Percentiles rank a stretch among this genome's conserved stretches.
These are phyloP conservation scores for Hysterium pulicare DNA, from an alignment of 2,329 filamentous ascomycete genomes.

Conservation along the genomic window DNA sequence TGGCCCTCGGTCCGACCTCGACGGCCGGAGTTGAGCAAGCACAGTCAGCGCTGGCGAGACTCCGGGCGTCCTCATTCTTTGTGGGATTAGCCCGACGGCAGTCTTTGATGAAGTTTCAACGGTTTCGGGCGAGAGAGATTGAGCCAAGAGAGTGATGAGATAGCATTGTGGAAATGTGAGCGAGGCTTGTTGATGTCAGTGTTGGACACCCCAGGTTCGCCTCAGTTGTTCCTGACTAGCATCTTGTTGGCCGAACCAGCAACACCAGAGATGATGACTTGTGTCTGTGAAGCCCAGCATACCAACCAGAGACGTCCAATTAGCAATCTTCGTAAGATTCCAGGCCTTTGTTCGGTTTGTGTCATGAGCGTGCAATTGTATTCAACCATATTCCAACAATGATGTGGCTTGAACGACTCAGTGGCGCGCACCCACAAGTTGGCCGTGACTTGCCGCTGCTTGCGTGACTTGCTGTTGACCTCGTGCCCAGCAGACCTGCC, in stretches of 20 bases:
- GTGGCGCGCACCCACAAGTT: not conserved
- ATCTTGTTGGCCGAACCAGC: no score
- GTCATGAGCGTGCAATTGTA: no score
- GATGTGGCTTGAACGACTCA: not conserved
- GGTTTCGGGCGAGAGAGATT: not conserved
- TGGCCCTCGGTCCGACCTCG: conserved; percentile 12
- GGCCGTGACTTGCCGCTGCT: conserved; percentile 1
- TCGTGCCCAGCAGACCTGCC: conserved; percentile 1
- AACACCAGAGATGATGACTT: no score
- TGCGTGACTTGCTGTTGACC: conserved; percentile 2
- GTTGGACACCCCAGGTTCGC: no score
- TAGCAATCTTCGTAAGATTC: no score
- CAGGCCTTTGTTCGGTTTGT: no score
- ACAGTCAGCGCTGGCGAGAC: conserved; percentile 2
- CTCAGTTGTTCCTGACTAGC: no score
- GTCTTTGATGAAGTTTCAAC: not conserved
- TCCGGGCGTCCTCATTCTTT: conserved; percentile 1
- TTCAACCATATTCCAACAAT: no score
- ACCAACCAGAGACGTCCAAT: no score
- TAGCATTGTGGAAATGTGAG: not conserved
- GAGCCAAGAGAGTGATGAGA: not conserved
- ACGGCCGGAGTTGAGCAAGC: not conserved
- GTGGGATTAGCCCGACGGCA: not conserved
- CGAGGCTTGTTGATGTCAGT: no score
- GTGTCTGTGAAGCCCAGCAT: no score